phyloP scores from a whole-genome alignment of 2,329 filamentous ascomycete genomes.

The Ophiocordyceps camponoti-saundersi region DNA sequence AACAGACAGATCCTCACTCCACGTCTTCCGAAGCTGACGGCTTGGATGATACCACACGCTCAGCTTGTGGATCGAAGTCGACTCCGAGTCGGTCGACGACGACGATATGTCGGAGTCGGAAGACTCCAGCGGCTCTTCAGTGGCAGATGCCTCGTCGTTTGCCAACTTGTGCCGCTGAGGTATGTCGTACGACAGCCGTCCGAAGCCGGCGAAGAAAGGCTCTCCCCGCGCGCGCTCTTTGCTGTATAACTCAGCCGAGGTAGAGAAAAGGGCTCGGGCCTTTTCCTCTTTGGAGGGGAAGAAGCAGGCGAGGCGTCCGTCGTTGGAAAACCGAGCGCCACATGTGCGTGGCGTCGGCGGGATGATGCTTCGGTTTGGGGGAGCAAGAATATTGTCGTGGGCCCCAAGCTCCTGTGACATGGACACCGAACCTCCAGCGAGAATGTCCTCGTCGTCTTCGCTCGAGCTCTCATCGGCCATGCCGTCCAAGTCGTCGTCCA shows the following conservation, averaged over 20 bases:
- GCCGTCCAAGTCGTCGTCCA: slow-evolving; percentile 38
- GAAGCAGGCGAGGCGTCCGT: slow-evolving; percentile 48
- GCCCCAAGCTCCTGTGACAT: slow-evolving; percentile 46
- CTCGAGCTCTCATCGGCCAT: slow-evolving; percentile 66
- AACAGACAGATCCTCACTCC: slow-evolving; percentile 38
- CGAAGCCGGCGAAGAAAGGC: slow-evolving; percentile 40
- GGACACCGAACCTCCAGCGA: slow-evolving; percentile 33
- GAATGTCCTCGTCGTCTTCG: slow-evolving; percentile 50
- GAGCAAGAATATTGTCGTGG: slow-evolving; percentile 35
- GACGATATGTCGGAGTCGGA: slow-evolving; percentile 30
- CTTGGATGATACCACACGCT: slow-evolving; percentile 38
- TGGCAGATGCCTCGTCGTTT: slow-evolving; percentile 31
- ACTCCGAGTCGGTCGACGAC: slow-evolving; percentile 43
- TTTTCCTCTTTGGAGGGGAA: slow-evolving; percentile 52
- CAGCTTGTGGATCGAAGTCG: slow-evolving; percentile 43
- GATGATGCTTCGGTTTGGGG: slow-evolving; percentile 32
- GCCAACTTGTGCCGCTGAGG: slow-evolving; percentile 27
- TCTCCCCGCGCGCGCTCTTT: slow-evolving; percentile 34
- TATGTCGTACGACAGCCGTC: slow-evolving; percentile 33
- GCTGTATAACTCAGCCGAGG: slow-evolving; percentile 24
- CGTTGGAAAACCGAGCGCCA: slow-evolving; percentile 43
- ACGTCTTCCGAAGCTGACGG: slow-evolving; percentile 33
- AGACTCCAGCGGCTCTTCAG: slow-evolving; percentile 32
- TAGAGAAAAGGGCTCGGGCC: slow-evolving; percentile 30
- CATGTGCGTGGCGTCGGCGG: slow-evolving; percentile 41